Base-by-base conservation (phyloP, 306 rosid genomes). In the Betula pendula region DNA sequence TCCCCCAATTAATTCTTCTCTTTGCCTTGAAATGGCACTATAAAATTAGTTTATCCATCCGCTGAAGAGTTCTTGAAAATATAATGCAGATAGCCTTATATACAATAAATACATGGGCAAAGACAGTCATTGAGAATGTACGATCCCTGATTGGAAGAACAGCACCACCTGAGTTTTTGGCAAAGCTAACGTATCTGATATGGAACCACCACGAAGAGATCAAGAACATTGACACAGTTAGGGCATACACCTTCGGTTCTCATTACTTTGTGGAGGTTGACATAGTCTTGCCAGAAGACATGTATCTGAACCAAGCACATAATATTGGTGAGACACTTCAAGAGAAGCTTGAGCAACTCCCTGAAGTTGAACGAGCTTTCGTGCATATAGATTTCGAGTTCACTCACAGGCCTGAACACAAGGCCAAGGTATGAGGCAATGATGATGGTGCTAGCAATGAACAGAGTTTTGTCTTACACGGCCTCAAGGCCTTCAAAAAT, bases 131-230 rank as follows among this genome's bases (percentile, higher is more conserved):
- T 19, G 97, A 92, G 87, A 92, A 88, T 78, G 97, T 92, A 16
- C 35, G 79, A 68, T 86, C 92, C 0, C 88, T 92, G 0, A 84
- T 92, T 0, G 97, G 97, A 84, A 81, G 92, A 55, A 87, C 96
- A 19, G 96, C 96, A 3, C 93, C 97, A 1, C 97, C 97, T 0
- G 96, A 92, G 16, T 92, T 81, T 69, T 77, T 92, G 40, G 87
- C 92, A 0, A 92, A 92, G 88, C 47, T 92, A 33, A 92, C 96
- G 0, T 92, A 82, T 74, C 83, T 92, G 63, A 84, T 90, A 77
- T 92, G 97, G 97, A 90, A 92, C 65, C 96, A 92, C 78, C 96
- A 92, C 67, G 88, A 89, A 70, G 87, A 84, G 55, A 88, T 92
- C 33, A 81, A 81, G 84, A 87, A 90, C 81, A 92, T 92, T n/a